Evolutionary conservation across 805 yeast species (phyloP), one percentile per base, ranked within the genome.

Genomic region (Ogataea corticis): DNA sequence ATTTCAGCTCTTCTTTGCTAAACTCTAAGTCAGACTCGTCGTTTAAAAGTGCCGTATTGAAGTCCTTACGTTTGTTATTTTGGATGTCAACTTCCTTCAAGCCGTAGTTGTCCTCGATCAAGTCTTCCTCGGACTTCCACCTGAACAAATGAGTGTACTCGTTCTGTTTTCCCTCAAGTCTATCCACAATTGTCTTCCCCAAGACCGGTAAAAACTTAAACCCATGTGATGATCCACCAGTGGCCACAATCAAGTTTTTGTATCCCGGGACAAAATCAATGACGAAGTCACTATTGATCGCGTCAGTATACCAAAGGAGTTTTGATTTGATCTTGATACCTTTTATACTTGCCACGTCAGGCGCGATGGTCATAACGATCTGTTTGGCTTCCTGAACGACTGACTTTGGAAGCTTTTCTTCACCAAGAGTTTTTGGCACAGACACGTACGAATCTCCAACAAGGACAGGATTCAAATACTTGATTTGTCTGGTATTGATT

Each of bases 181-280:
- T 63, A 13, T 56, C 58, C 3, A 48, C 43, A 15, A 74, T 70
- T 48, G 73, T 74, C 43, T 63, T 65, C 1, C 80, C 79, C 39
- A 75, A 70, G 33, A 63, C 68, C 13, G 80, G 80, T 43, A 75
- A 50, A 36, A 70, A 70, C 54, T 74, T 75, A 57, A 67, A 74
- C 3, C 66, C 75, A 54, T 74, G 78, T 7, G 78, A 76, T 3
- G 77, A 68, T 51, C 73, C 79, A 14, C 80, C 80, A 11, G 73
- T 63, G 0, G 76, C 77, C 13, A 75, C 69, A 41, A 48, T 63
- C 1, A 71, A 57, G 19, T 65, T 66, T 0, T 43, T 32, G 15
- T 50, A 49, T 1, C 52, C 51, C 1, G 78, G 79, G 17, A 68
- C 62, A 17, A 47, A 45, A 48, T 72, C 75, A 17, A 74, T 66